Evolutionary conservation across 805 yeast species (phyloP).

Genomic region (Nakazawaea pomicola): DNA sequence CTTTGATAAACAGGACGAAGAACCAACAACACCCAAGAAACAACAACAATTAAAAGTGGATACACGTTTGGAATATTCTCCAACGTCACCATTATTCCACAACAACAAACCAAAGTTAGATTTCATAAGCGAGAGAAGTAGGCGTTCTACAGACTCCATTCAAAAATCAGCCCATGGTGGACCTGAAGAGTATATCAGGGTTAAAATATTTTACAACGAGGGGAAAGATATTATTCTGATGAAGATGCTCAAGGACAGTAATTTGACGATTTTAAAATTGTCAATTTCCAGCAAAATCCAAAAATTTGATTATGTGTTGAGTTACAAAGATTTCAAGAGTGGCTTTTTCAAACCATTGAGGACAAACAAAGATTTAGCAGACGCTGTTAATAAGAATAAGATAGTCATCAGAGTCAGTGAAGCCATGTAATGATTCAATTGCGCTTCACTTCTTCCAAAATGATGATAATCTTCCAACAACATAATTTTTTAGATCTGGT

Average conservation of each 20-base stretch:
- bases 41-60: constrained; percentile 8
- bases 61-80: constrained; percentile 12
- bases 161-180: too few relatives aligned
- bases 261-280: constrained; percentile 13
- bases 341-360: constrained; percentile 17
- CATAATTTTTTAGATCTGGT: too few relatives aligned
- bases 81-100: constrained; percentile 5
- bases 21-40: constrained; percentile 6
- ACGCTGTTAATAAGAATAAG: constrained; percentile 13
- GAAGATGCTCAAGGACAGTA: constrained; percentile 14
- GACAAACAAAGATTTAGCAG: constrained; percentile 16
- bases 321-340: constrained; percentile 16
- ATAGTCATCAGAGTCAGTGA: constrained; percentile 14
- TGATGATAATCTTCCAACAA: too few relatives aligned
- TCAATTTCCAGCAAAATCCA: constrained; percentile 13
- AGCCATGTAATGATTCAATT: background rate
- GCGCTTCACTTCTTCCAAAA: too few relatives aligned
- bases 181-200: constrained; percentile 9
- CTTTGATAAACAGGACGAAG: background rate
- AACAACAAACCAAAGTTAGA: constrained; percentile 5
- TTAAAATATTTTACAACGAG: constrained; percentile 16
- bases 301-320: constrained; percentile 13
- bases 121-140: constrained; percentile 10
- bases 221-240: constrained; percentile 16
- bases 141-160: background rate